phyloP scores from a whole-genome alignment of 2,329 filamentous ascomycete species.

The Amesomyces nigricolor region DNA sequence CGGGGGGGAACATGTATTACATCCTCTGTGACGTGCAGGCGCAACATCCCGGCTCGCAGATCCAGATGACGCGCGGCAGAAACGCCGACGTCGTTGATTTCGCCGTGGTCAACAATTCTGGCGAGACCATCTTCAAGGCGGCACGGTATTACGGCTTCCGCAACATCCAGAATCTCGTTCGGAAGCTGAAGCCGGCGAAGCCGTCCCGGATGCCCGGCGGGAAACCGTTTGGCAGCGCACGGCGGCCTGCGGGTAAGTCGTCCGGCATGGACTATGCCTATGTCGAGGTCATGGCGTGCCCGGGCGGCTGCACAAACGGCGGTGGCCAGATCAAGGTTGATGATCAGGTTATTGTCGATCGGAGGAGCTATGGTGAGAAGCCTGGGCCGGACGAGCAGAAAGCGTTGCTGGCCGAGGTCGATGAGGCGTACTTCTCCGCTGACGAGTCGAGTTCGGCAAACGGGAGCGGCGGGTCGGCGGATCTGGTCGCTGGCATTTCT shows the following conservation, averaged over 20 bases:
- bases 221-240: conserved; percentile 51
- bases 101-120: conserved; percentile 52
- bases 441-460: conserved; percentile 46
- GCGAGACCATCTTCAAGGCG: conserved; percentile 63
- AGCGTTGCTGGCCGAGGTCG: conserved; percentile 73
- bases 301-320: conserved; percentile 96
- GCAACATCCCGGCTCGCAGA: conserved; percentile 63
- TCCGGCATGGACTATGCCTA: conserved; percentile 69
- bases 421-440: conserved; percentile 84
- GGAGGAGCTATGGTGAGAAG: conserved; percentile 45
- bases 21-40: conserved; percentile 71
- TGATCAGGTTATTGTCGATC: conserved; percentile 59
- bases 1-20: conserved; percentile 83
- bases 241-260: conserved; percentile 46
- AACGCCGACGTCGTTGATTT: conserved; percentile 93
- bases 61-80: conserved; percentile 68
- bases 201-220: conserved; percentile 76
- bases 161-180: conserved; percentile 96
- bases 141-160: conserved; percentile 96
- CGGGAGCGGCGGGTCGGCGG: conserved; percentile 29
- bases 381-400: conserved; percentile 75
- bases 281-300: conserved; percentile 98
- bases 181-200: conserved; percentile 77
- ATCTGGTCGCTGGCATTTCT: conserved; percentile 60
- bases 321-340: conserved; percentile 91